phyloP scores from a whole-genome alignment of 1,139 yeast species.

The Yamadazyma kanchanaburiensis region DNA sequence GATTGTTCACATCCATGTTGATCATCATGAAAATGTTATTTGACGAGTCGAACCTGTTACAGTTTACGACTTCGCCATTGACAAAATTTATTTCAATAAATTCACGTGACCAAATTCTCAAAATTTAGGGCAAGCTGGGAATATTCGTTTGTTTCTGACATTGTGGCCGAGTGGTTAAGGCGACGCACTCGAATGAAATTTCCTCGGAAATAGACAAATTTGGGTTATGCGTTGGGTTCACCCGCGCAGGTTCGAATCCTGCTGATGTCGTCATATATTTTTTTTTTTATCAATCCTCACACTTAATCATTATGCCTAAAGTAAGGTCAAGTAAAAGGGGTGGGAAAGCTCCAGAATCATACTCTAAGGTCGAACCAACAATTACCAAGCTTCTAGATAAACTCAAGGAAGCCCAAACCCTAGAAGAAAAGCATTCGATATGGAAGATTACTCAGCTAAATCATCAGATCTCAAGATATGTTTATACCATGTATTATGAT shows the following conservation, averaged over 20 bases:
- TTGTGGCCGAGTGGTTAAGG: conserved; percentile 81
- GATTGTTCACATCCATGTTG: conserved; percentile 55
- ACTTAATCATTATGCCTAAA: conserved; percentile 33
- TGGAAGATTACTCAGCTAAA: conserved; percentile 72
- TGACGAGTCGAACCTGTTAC: conserved; percentile 7
- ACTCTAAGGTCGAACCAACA: conserved; percentile 66
- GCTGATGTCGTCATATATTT: conserved; percentile 65
- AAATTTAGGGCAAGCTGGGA: no score
- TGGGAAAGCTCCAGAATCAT: conserved; percentile 72
- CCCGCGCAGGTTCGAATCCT: conserved; percentile 94
- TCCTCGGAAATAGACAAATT: conserved; percentile 7
- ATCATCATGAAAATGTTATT: conserved; percentile 34
- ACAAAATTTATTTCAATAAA: conserved; percentile 9
- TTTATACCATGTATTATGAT: conserved; percentile 71
- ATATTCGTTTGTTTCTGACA: no score
- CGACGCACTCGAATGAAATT: conserved; percentile 66
- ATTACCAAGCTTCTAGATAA: conserved; percentile 58
- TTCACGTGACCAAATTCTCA: no score
- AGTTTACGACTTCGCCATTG: conserved; percentile 6
- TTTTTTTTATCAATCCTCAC: neutral
- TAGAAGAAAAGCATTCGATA: conserved; percentile 51
- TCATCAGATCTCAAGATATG: conserved; percentile 74
- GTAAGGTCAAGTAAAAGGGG: conserved; percentile 38
- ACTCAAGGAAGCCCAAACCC: conserved; percentile 55
- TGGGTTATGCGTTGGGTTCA: conserved; percentile 64